Percentiles rank a stretch among this genome's conserved stretches.
These are phyloP conservation scores for Acer saccharum DNA, from an alignment of 345 rosid species.

Conservation along the genomic window DNA sequence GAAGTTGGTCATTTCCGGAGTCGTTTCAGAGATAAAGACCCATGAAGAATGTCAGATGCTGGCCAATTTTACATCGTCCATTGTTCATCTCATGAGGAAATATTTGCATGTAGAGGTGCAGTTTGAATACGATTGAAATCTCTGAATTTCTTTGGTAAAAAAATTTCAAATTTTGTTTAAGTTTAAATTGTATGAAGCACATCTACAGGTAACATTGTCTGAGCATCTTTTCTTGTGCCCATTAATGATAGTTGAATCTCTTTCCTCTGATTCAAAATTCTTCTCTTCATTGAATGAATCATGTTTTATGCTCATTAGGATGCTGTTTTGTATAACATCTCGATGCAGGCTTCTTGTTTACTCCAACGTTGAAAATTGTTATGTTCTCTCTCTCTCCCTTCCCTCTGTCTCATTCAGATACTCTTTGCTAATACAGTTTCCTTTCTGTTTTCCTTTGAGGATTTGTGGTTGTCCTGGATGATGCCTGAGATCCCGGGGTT, in stretches of 20 bases:
- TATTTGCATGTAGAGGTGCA: slow-evolving; percentile 73
- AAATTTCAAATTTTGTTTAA: slow-evolving; percentile 20
- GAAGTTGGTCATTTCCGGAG: slow-evolving; percentile 66
- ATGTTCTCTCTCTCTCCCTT: background rate
- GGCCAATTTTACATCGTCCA: slow-evolving; percentile 67
- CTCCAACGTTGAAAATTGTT: background rate
- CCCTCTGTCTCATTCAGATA: too few relatives aligned
- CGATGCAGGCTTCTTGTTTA: background rate
- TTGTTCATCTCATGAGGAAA: slow-evolving; percentile 77
- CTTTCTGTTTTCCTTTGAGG: background rate
- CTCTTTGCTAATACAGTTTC: background rate
- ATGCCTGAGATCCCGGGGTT: background rate
- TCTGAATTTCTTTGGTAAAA: slow-evolving; percentile 16
- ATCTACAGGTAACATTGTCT: slow-evolving; percentile 19
- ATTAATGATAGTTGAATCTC: slow-evolving; percentile 22
- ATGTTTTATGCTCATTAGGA: slow-evolving; percentile 11
- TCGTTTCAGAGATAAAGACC: slow-evolving; percentile 69
- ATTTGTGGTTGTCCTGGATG: background rate
- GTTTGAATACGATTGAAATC: slow-evolving; percentile 58
- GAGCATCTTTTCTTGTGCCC: background rate
- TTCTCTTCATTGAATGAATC: slow-evolving; percentile 8
- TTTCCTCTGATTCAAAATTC: slow-evolving; percentile 13
- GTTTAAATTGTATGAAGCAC: slow-evolving; percentile 19
- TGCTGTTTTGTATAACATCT: slow-evolving; percentile 10
- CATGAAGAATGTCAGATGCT: slow-evolving; percentile 66